Evolutionary conservation across 2,329 filamentous ascomycete genomes (phyloP), one percentile per base, ranked within the genome.

Genomic region (Talaromyces albobiverticillius): DNA sequence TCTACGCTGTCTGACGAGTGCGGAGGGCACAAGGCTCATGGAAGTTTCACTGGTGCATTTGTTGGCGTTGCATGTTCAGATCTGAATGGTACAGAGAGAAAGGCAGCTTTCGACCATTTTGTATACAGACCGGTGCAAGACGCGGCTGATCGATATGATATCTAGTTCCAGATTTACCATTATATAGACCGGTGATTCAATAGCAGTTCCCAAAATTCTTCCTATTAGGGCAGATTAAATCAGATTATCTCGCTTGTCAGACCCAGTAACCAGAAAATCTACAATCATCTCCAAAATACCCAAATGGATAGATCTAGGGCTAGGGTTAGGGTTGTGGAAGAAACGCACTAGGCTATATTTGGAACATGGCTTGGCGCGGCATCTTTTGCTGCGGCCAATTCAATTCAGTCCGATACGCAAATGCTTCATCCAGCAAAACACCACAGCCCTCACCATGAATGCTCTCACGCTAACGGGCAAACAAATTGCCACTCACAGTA

Each of bases 1-100:
- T 55, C 53, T 16, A 29, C 40, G 11, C 29, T 55, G 40, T 55
- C 53, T 11, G 53, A 55, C 25, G 53, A 55, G 46, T 55, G 53
- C 22, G 53, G 53, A 51, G 53, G 53, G 9, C 53, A 55, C 25
- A 40, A 55, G 9, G 53, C 53, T 14, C 53, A 55, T 41, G 53
- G 53, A 31, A 55, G 53, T 26, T 55, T 55, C 40, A 55, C 53
- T 2, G 53, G 53, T 23, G 53, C 53, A 18, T 55, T 55, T 46
- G 53, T 55, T 22, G 53, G 53, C 3, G 10, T 55, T 22, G 53
- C 53, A 51, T 55, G 53, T 40, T 55, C 53, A n/a, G 53, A 55
- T 46, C 47, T 55, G 14, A 55, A 55, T 25, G 53, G 53, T 14
- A 55, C 46, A 23, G 53, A 40, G 32, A 46, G 25, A 16, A 22